Percentiles rank a stretch among this genome's conserved stretches.
These are phyloP conservation scores for Taphrina wiesneri DNA, from an alignment of 1,139 yeast species.

Conservation along the genomic window DNA sequence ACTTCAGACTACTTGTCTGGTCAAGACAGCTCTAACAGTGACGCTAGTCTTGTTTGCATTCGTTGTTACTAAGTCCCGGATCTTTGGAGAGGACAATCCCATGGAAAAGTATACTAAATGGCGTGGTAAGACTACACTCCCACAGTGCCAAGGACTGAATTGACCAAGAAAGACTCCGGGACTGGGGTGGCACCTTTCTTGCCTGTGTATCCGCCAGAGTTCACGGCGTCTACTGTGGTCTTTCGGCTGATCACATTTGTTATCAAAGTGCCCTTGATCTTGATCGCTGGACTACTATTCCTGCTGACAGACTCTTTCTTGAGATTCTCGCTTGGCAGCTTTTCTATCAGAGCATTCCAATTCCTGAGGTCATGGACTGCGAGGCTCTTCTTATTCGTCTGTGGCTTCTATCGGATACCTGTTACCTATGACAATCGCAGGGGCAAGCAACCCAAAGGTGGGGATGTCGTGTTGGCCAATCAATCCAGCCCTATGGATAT, in stretches of 20 bases:
- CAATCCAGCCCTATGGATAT: constrained; percentile 26
- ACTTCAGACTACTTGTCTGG: too few species aligned
- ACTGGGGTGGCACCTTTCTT: constrained; percentile 33
- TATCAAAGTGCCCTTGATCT: constrained; percentile 15
- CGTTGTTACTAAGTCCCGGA: too few species aligned
- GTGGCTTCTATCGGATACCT: constrained; percentile 15
- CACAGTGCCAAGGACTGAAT: neutral
- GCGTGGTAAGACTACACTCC: constrained; percentile 10
- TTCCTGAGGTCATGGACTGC: constrained; percentile 13
- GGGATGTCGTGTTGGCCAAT: constrained; percentile 16
- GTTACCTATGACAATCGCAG: constrained; percentile 16
- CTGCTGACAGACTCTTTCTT: constrained; percentile 18
- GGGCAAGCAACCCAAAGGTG: constrained; percentile 4
- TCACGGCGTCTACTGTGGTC: constrained; percentile 1
- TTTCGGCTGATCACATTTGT: constrained; percentile 9
- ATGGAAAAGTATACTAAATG: constrained; percentile 32
- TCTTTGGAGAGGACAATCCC: neutral
- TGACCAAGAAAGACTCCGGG: constrained; percentile 8
- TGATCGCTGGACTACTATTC: neutral
- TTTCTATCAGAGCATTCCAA: neutral
- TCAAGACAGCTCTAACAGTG: too few species aligned
- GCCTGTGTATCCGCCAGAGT: constrained; percentile 25
- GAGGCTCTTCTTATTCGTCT: constrained; percentile 7
- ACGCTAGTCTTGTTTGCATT: too few species aligned
- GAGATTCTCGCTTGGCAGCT: constrained; percentile 18